A percentile compares a stretch with the other conserved stretches of the same genome.
These are phyloP conservation scores for Hyaloscypha variabilis DNA, from an alignment of 495 filamentous ascomycete genomes.

Conservation along the genomic window DNA sequence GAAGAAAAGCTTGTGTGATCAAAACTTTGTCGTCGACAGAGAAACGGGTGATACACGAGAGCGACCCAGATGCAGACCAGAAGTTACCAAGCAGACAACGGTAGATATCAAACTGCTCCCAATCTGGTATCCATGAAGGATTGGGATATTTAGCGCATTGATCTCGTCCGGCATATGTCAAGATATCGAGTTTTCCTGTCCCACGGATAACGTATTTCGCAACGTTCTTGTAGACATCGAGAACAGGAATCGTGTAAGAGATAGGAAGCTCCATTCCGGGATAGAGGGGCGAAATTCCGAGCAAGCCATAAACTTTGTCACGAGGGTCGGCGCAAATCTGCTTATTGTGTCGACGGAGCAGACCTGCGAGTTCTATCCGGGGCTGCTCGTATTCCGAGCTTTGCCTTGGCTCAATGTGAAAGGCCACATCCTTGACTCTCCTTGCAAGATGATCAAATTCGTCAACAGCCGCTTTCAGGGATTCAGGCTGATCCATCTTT, in stretches of 20 bases:
- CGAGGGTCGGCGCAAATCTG: neutral
- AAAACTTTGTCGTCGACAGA: neutral
- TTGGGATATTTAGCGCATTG: neutral
- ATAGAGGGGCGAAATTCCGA: neutral
- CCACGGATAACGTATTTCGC: conserved; percentile 4
- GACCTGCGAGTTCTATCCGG: neutral
- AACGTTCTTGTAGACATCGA: conserved; percentile 4
- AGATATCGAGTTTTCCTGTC: neutral
- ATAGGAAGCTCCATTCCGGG: neutral
- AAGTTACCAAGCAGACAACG: neutral
- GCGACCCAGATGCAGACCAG: neutral
- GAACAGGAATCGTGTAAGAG: neutral
- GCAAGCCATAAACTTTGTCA: conserved; percentile 1
- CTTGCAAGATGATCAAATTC: neutral
- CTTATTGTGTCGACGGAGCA: neutral
- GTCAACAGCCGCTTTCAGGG: neutral
- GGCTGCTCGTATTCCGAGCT: neutral
- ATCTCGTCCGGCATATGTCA: neutral
- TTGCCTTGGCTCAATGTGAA: neutral
- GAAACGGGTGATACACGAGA: neutral
- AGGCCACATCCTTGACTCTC: neutral
- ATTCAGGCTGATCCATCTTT: neutral
- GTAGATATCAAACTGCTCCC: neutral
- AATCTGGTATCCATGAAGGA: conserved; percentile 7
- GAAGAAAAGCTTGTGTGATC: neutral